Percentiles rank a stretch among this genome's conserved stretches.
Conservation (phyloP, 2,329 filamentous ascomycete genomes). For the Neonectria faginata region DNA sequence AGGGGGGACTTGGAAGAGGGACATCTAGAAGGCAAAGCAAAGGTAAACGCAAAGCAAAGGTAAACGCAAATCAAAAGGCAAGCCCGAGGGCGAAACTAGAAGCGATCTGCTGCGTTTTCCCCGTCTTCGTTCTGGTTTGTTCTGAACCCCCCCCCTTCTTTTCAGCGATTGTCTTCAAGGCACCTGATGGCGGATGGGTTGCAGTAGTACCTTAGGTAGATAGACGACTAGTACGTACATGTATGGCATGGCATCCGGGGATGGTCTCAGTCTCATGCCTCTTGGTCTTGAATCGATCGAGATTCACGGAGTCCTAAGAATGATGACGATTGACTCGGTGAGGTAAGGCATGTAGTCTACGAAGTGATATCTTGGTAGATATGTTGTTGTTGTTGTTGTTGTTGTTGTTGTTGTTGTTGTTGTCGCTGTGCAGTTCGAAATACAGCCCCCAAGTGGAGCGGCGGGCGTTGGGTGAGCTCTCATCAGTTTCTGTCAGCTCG, state of each 20-base stretch:
- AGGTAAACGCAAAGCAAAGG: not conserved
- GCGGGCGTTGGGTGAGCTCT: constrained; percentile 1
- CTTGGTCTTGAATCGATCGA: constrained; percentile 10
- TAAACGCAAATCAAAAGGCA: not conserved
- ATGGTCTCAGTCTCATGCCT: constrained; percentile 17
- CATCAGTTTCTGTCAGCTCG: not conserved
- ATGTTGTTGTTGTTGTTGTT: not conserved
- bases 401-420: too few relatives aligned
- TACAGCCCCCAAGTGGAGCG: not conserved
- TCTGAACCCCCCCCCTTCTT: constrained; percentile 11
- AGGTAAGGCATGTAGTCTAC: not conserved
- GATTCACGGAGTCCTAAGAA: constrained; percentile 5
- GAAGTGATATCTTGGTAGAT: not conserved
- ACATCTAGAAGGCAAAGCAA: constrained; percentile 25
- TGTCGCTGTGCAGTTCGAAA: not conserved
- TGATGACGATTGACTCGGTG: too few relatives aligned
- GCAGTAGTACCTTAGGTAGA: not conserved
- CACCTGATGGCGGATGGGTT: constrained; percentile 28
- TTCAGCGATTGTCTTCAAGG: constrained; percentile 13
- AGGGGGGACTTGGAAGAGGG: constrained; percentile 14
- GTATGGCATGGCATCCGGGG: too few relatives aligned
- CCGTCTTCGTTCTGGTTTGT: constrained; percentile 29
- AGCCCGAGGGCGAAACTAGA: constrained; percentile 29
- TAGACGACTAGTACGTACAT: too few relatives aligned
- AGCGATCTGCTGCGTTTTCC: constrained; percentile 39